A percentile compares a stretch with the other conserved stretches of the same genome.
These are phyloP conservation scores for Marasmius fiardii DNA, from an alignment of 1,284 basidiomycete genomes.

Conservation along the genomic window DNA sequence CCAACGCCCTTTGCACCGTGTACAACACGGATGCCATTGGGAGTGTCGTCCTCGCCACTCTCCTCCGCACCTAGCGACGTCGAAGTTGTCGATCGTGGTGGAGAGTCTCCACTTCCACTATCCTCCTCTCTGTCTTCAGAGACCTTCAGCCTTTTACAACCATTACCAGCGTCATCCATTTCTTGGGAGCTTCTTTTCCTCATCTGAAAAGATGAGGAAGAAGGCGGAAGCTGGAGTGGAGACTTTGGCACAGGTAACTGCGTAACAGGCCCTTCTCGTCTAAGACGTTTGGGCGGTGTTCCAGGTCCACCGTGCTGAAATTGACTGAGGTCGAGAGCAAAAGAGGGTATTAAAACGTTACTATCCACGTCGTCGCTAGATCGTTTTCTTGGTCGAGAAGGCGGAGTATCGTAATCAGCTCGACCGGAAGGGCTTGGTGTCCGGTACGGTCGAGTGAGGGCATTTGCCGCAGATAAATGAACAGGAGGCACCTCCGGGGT, in stretches of 20 bases:
- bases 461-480: background rate
- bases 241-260: background rate
- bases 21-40: background rate
- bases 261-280: constrained; percentile 8
- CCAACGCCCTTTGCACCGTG: background rate
- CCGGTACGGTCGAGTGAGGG: background rate
- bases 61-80: background rate
- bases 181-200: constrained; percentile 24
- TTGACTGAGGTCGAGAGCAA: background rate
- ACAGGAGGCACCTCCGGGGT: constrained; percentile 2
- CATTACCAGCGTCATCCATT: constrained; percentile 13
- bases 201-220: background rate
- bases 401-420: background rate
- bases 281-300: constrained; percentile 12
- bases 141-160: constrained; percentile 29
- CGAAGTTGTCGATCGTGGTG: background rate
- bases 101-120: background rate
- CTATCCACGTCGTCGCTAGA: constrained; percentile 13
- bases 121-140: background rate
- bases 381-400: constrained; percentile 10
- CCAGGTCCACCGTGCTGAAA: constrained; percentile 4
- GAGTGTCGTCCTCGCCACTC: constrained; percentile 1
- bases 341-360: background rate
- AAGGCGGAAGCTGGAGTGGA: background rate
- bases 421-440: background rate